phyloP scores from a whole-genome alignment of 2,329 filamentous ascomycete species.

The Alternaria arbusti region DNA sequence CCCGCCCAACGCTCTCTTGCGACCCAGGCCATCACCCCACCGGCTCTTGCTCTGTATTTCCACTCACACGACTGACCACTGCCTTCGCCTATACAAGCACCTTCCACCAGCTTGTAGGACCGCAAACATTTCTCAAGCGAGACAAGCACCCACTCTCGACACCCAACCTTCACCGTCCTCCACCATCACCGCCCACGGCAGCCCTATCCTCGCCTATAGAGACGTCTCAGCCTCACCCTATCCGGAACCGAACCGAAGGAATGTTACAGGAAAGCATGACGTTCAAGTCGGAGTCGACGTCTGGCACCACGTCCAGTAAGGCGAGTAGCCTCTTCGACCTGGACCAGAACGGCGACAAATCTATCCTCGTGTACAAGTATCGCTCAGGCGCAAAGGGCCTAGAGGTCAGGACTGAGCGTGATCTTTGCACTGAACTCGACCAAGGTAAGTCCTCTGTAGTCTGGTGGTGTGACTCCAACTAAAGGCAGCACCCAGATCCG shows the following conservation, averaged over 20 bases:
- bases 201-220: constrained; percentile 24
- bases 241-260: constrained; percentile 2
- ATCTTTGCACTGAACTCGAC: constrained; percentile 50
- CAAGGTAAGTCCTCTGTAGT: constrained; percentile 33
- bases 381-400: constrained; percentile 48
- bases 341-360: constrained; percentile 51
- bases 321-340: constrained; percentile 53
- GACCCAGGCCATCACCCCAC: constrained; percentile 34
- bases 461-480: not conserved
- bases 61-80: constrained; percentile 35
- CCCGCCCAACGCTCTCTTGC: constrained; percentile 17
- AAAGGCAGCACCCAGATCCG: constrained; percentile 46
- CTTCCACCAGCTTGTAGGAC: constrained; percentile 21
- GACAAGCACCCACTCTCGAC: constrained; percentile 22
- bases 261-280: constrained; percentile 42
- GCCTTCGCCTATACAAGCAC: constrained; percentile 40
- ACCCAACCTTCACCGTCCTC: constrained; percentile 12
- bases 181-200: constrained; percentile 1
- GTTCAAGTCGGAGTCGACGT: constrained; percentile 54
- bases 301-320: constrained; percentile 42
- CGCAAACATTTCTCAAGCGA: constrained; percentile 3
- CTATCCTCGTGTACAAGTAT: constrained; percentile 56
- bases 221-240: constrained; percentile 36
- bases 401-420: constrained; percentile 52
- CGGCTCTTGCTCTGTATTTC: constrained; percentile 19